These are phyloP conservation scores for Tetrahymena malaccensis DNA, from an alignment of 73 alveolate species.

Conservation along the genomic window DNA sequence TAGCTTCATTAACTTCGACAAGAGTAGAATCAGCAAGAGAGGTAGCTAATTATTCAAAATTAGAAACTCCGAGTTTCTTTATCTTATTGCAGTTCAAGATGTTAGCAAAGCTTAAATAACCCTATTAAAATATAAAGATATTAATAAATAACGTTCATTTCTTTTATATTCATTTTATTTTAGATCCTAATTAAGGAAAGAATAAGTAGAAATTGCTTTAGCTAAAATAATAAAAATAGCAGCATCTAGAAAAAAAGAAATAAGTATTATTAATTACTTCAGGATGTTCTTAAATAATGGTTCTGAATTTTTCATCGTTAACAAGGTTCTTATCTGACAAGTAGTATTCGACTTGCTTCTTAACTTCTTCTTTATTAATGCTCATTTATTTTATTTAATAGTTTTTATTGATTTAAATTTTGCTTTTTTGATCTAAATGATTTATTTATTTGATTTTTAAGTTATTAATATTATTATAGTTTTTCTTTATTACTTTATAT, in stretches of 20 bases:
- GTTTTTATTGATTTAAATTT: not conserved
- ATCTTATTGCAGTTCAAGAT: slow-evolving; percentile 84
- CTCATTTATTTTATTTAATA: not conserved
- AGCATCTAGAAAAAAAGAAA: not conserved
- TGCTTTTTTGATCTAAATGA: not conserved
- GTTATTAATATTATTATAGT: not conserved
- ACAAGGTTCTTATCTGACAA: slow-evolving; percentile 74
- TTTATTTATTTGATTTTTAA: not conserved
- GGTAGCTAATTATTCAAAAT: slow-evolving; percentile 48
- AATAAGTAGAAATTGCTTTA: not conserved
- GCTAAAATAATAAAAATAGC: not conserved
- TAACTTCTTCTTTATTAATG: slow-evolving; percentile 8
- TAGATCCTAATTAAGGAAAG: not conserved
- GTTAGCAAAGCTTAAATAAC: slow-evolving; percentile 64
- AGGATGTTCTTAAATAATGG: slow-evolving; percentile 36
- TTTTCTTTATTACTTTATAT: not conserved
- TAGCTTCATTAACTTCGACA: slow-evolving; percentile 55
- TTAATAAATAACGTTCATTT: not conserved
- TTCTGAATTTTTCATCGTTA: slow-evolving; percentile 74
- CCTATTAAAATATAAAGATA: not conserved
- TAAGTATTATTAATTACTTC: slow-evolving; percentile 9
- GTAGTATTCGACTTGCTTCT: slow-evolving; percentile 75
- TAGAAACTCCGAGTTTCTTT: slow-evolving; percentile 51
- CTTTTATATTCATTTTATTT: slow-evolving; percentile 12
- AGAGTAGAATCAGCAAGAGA: slow-evolving; percentile 36